These are phyloP conservation scores for Suhomyces guaymorum DNA, from an alignment of 1,139 yeast species.

Conservation along the genomic window DNA sequence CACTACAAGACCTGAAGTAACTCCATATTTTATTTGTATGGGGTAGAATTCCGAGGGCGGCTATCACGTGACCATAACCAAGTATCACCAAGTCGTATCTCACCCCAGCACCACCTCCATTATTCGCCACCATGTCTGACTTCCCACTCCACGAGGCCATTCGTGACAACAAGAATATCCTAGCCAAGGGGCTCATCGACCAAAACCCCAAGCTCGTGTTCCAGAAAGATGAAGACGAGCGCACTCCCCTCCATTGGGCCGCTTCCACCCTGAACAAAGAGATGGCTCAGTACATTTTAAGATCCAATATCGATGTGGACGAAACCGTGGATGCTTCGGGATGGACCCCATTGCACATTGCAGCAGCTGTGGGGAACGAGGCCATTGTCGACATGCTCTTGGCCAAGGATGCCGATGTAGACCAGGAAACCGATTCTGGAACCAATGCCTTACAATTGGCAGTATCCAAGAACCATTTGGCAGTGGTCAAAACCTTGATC, in stretches of 20 bases:
- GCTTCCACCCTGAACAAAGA: constrained; percentile 61
- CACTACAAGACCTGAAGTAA: too few relatives aligned
- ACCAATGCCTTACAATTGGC: constrained; percentile 79
- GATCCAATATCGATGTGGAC: constrained; percentile 57
- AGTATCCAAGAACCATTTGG: constrained; percentile 62
- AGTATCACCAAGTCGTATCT: too few relatives aligned
- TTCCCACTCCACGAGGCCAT: constrained; percentile 59
- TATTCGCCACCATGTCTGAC: constrained; percentile 4
- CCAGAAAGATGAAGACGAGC: constrained; percentile 64
- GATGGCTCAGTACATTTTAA: constrained; percentile 52
- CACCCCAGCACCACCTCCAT: too few relatives aligned
- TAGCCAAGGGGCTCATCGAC: constrained; percentile 49
- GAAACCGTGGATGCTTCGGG: constrained; percentile 71
- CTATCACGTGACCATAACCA: too few relatives aligned
- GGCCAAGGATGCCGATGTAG: constrained; percentile 34
- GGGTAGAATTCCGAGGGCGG: too few relatives aligned
- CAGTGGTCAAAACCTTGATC: constrained; percentile 53
- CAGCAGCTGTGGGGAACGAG: constrained; percentile 69
- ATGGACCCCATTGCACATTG: constrained; percentile 88
- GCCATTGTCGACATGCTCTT: constrained; percentile 47
- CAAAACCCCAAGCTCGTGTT: constrained; percentile 50
- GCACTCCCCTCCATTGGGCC: constrained; percentile 92
- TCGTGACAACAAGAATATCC: constrained; percentile 51
- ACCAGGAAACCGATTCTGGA: constrained; percentile 61
- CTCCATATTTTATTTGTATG: too few relatives aligned